Evolutionary conservation across 805 yeast species (phyloP).

Genomic region (Candida morakotiae): DNA sequence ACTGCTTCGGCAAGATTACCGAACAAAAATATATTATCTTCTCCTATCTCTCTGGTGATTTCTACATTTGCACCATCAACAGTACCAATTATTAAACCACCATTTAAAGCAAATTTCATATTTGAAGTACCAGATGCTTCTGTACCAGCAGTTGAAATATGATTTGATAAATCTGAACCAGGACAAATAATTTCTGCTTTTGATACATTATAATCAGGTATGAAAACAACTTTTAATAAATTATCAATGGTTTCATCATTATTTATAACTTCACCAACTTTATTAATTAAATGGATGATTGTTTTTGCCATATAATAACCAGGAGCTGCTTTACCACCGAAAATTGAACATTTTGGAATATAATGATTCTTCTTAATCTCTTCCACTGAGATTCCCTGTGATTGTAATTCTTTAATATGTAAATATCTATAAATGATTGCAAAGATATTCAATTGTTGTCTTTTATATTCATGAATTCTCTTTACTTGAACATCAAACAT

Average conservation of each 20-base stretch:
- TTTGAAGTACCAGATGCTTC: conserved; percentile 96
- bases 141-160: conserved; percentile 95
- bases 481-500: conserved; percentile 90
- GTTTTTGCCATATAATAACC: conserved; percentile 94
- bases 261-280: conserved; percentile 78
- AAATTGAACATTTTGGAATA: conserved; percentile 72
- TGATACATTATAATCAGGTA: conserved; percentile 91
- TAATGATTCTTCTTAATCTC: conserved; percentile 57
- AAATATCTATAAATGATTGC: conserved; percentile 84
- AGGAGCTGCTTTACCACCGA: conserved; percentile 98
- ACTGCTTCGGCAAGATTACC: conserved; percentile 90
- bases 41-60: conserved; percentile 90
- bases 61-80: conserved; percentile 97
- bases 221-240: conserved; percentile 77
- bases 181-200: conserved; percentile 90
- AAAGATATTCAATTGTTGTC: conserved; percentile 90
- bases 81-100: conserved; percentile 91
- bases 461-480: conserved; percentile 92
- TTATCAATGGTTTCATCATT: conserved; percentile 71
- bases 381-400: conserved; percentile 38
- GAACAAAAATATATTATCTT: conserved; percentile 85
- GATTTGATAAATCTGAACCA: conserved; percentile 87
- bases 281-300: conserved; percentile 78
- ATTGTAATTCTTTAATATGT: conserved; percentile 63
- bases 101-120: conserved; percentile 92